These are phyloP conservation scores for Sphagnum tenellum DNA, from an alignment of 225 moss, liverwort and hornwort genomes.

Conservation along the genomic window DNA sequence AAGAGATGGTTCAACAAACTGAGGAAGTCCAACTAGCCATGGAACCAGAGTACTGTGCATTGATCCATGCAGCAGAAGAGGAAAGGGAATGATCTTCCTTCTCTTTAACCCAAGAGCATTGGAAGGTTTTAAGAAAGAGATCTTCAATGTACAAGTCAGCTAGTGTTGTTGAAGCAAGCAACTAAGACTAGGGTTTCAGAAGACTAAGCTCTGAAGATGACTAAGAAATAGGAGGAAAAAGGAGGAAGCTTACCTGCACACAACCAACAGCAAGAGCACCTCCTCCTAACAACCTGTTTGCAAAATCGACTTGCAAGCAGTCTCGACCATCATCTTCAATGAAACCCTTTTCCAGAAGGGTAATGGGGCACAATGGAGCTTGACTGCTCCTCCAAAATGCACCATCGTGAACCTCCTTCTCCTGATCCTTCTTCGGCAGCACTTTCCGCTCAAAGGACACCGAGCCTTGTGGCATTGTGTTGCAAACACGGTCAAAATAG, in stretches of 20 bases:
- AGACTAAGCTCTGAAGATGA: too few species aligned
- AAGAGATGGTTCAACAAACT: too few species aligned
- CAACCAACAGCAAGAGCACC: slow-evolving; percentile 59
- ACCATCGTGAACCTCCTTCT: slow-evolving; percentile 23
- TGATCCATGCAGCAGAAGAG: too few species aligned
- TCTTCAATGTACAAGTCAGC: too few species aligned
- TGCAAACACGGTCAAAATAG: slow-evolving; percentile 54
- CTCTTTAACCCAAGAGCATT: too few species aligned
- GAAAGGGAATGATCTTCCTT: too few species aligned
- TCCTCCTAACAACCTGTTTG: slow-evolving; percentile 68
- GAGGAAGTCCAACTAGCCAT: too few species aligned
- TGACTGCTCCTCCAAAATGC: slow-evolving; percentile 57
- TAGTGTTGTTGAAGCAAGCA: too few species aligned
- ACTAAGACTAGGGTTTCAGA: too few species aligned
- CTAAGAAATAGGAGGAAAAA: too few species aligned
- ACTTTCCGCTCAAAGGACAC: slow-evolving; percentile 69
- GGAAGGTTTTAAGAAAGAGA: too few species aligned
- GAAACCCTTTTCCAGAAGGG: slow-evolving; percentile 32
- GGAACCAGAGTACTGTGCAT: too few species aligned
- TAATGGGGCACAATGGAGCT: slow-evolving; percentile 36
- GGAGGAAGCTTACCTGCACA: slow-evolving; percentile 34
- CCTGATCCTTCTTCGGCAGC: slow-evolving; percentile 19
- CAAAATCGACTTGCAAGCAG: slow-evolving; percentile 63
- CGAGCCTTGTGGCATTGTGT: slow-evolving; percentile 46
- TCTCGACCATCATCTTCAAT: slow-evolving; percentile 59